A percentile compares a stretch with the other conserved stretches of the same genome.
Conservation (phyloP, 352 stramenopile species). For the Globisporangium heterothallicum region DNA sequence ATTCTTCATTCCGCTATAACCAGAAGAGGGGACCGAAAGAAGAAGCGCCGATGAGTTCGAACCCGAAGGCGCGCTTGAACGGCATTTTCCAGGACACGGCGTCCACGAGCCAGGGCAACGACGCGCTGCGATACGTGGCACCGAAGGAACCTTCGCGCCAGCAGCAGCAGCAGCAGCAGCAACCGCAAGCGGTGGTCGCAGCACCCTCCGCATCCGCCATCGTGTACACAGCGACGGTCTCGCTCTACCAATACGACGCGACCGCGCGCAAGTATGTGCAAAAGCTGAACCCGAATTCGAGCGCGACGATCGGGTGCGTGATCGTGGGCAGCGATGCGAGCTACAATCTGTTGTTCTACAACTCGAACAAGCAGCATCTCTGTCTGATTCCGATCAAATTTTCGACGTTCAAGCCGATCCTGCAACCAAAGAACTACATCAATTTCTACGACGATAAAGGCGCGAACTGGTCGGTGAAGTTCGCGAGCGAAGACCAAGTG, state of each 20-base stretch:
- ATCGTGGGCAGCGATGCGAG: slow-evolving; percentile 57
- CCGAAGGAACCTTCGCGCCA: slow-evolving; percentile 50
- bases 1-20: not conserved
- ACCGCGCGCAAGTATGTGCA: slow-evolving; percentile 54
- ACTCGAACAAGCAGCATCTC: slow-evolving; percentile 57
- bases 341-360: slow-evolving; percentile 79
- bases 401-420: slow-evolving; percentile 48
- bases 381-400: slow-evolving; percentile 50
- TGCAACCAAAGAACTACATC: slow-evolving; percentile 77
- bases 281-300: slow-evolving; percentile 28
- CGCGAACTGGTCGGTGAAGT: slow-evolving; percentile 76
- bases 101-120: slow-evolving; percentile 34
- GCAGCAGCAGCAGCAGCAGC: slow-evolving; percentile 14
- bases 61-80: slow-evolving; percentile 46
- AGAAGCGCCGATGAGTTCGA: slow-evolving; percentile 17
- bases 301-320: slow-evolving; percentile 51
- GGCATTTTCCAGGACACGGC: slow-evolving; percentile 49
- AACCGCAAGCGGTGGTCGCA: slow-evolving; percentile 13
- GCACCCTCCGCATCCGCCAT: slow-evolving; percentile 30
- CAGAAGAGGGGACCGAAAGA: slow-evolving; percentile 4
- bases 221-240: slow-evolving; percentile 63
- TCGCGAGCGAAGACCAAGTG: slow-evolving; percentile 51
- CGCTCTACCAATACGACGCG: slow-evolving; percentile 71
- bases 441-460: slow-evolving; percentile 78
- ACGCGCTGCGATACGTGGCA: slow-evolving; percentile 62